These are phyloP conservation scores for Yamadazyma spencermartinsiae DNA, from an alignment of 1,139 yeast species.

Conservation along the genomic window DNA sequence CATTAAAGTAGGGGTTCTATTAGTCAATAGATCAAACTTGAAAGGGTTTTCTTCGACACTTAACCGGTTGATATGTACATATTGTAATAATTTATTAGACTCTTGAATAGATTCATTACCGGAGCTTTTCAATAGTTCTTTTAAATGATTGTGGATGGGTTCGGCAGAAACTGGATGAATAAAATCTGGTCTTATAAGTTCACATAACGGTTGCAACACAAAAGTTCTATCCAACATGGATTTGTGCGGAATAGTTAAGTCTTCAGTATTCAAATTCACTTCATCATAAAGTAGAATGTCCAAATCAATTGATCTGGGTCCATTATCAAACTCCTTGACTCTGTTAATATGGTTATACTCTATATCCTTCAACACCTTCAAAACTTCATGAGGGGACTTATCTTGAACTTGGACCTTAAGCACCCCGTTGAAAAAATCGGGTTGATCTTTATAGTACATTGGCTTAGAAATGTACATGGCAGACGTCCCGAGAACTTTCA, in stretches of 20 bases:
- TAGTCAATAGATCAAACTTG: slow-evolving; percentile 37
- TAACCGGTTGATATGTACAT: slow-evolving; percentile 44
- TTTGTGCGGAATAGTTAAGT: slow-evolving; percentile 79
- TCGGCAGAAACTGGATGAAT: slow-evolving; percentile 86
- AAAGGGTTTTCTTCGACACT: slow-evolving; percentile 24
- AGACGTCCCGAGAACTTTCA: slow-evolving; percentile 62
- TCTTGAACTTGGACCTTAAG: slow-evolving; percentile 53
- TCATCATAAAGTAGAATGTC: slow-evolving; percentile 80
- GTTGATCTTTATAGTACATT: slow-evolving; percentile 84
- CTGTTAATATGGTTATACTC: slow-evolving; percentile 76
- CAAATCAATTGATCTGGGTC: slow-evolving; percentile 87
- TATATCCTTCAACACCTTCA: slow-evolving; percentile 64
- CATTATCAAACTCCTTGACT: slow-evolving; percentile 78
- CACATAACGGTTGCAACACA: slow-evolving; percentile 87
- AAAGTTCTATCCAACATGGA: slow-evolving; percentile 87
- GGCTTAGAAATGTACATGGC: slow-evolving; percentile 87
- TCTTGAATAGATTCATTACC: slow-evolving; percentile 43
- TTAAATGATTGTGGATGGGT: slow-evolving; percentile 66
- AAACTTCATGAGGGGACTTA: slow-evolving; percentile 62
- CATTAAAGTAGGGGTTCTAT: slow-evolving; percentile 46
- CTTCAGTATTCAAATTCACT: slow-evolving; percentile 50
- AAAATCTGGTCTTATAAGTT: slow-evolving; percentile 62
- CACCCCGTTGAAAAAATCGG: slow-evolving; percentile 83
- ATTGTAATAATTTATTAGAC: slow-evolving; percentile 42
- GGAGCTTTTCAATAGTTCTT: slow-evolving; percentile 48